phyloP scores from a whole-genome alignment of 139 green algal species.

The Haematococcus sp. region DNA sequence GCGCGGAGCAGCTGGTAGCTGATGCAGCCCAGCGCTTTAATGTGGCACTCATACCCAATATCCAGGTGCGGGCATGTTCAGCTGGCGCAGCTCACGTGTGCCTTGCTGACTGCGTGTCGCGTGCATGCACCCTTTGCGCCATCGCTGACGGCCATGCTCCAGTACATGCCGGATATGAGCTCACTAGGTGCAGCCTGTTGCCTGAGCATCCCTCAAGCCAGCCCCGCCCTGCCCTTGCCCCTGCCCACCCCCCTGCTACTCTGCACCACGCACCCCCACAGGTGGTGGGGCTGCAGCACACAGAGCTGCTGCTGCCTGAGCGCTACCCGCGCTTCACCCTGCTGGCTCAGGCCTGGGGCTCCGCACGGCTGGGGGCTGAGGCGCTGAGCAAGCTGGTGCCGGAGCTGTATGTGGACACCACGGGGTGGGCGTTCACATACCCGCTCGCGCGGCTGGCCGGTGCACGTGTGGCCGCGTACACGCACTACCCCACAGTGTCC shows the following conservation, averaged over 20 bases:
- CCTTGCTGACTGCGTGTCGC: not conserved
- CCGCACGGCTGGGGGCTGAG: constrained; percentile 62
- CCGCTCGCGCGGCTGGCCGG: constrained; percentile 72
- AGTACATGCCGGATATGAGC: too few species aligned
- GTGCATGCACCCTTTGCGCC: too few species aligned
- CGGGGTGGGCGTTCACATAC: constrained; percentile 90
- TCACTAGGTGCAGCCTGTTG: too few species aligned
- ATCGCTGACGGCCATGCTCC: too few species aligned
- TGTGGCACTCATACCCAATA: constrained; percentile 40
- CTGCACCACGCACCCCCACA: constrained; percentile 19
- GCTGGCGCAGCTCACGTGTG: not conserved
- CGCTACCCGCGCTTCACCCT: constrained; percentile 87
- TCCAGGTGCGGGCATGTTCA: constrained; percentile 32
- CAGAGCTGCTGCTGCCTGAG: constrained; percentile 52
- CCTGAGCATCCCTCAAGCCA: too few species aligned
- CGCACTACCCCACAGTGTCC: constrained; percentile 93
- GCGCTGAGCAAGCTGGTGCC: constrained; percentile 66
- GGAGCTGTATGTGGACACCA: constrained; percentile 90
- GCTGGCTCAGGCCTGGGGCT: constrained; percentile 73
- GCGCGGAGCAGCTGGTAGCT: constrained; percentile 38
- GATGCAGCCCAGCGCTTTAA: constrained; percentile 68
- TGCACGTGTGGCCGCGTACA: constrained; percentile 73
- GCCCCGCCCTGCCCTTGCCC: too few species aligned
- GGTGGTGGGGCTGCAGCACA: constrained; percentile 62
- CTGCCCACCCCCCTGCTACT: too few species aligned